Percentiles rank a stretch among this genome's conserved stretches.
These are phyloP conservation scores for Biscogniauxia sp. DNA, from an alignment of 2,329 filamentous ascomycete species.

Conservation along the genomic window DNA sequence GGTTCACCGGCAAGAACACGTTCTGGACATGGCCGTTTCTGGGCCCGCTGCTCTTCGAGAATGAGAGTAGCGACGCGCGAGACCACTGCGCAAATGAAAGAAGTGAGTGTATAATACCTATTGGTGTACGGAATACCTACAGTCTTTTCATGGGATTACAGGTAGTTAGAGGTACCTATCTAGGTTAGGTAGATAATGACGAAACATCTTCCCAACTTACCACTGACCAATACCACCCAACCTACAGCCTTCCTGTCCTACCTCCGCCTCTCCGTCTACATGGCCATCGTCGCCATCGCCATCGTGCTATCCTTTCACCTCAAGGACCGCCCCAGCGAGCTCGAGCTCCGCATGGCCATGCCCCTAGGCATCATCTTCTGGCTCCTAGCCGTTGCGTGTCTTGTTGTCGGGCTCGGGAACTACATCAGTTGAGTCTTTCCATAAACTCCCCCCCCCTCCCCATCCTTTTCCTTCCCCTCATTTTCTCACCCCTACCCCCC, in stretches of 20 bases:
- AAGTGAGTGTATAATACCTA: conserved; percentile 42
- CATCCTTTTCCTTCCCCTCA: neutral
- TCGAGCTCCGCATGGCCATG: conserved; percentile 75
- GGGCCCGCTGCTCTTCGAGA: conserved; percentile 70
- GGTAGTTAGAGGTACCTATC: neutral
- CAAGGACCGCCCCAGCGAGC: conserved; percentile 63
- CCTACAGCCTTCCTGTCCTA: conserved; percentile 76
- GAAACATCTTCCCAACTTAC: too few relatives aligned
- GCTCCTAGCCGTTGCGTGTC: conserved; percentile 72
- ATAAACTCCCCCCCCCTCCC: neutral
- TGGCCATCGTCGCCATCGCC: conserved; percentile 84
- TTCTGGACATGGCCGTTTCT: conserved; percentile 64
- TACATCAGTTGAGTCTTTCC: conserved; percentile 67
- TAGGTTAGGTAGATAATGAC: too few relatives aligned
- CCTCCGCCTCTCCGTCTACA: conserved; percentile 84
- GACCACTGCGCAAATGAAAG: conserved; percentile 80
- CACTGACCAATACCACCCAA: neutral
- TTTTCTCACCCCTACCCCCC: too few relatives aligned
- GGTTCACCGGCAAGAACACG: conserved; percentile 33
- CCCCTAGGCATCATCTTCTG: conserved; percentile 90
- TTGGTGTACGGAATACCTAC: neutral
- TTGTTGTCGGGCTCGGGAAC: conserved; percentile 76
- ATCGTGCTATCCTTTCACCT: conserved; percentile 94
- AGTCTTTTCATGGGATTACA: neutral
- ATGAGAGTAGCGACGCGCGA: conserved; percentile 69